Evolutionary conservation across 306 rosid species (phyloP), one percentile per base, ranked within the genome.

Genomic region (Corylus americana): DNA sequence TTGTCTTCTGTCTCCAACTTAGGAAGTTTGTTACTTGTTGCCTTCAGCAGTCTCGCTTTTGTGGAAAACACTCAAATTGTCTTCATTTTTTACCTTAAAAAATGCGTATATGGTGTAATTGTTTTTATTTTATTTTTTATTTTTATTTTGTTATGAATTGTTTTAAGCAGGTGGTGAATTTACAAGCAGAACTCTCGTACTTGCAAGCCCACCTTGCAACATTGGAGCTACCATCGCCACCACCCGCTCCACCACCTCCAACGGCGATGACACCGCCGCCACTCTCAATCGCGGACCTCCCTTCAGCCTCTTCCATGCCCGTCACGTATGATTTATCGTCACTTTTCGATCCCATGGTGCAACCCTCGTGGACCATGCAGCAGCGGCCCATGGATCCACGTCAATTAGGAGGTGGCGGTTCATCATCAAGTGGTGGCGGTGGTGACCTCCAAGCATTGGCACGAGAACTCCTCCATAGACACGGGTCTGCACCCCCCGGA

Each of bases 121-220:
- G 18, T 17, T 31, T 31, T 31, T 31, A 31, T 31, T 31, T 31
- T 16, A 22, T 22, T 22, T 22, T 22, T 22, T 22, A 22, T 22
- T 37, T 18, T 7, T 35, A 14, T n/a, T n/a, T 67, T 68, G 4
- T 68, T 49, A 10, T 68, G 14, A 10, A 18, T 54, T 86, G 13
- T 57, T 61, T 61, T 29, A 2, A 71, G 51, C 75, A 92, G 97
- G 93, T 94, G 76, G 90, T 90, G 79, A 92, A 68, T 84, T 86
- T 94, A 68, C 98, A 94, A 89, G 92, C 97, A 27, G 97, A 94
- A 74, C 92, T 94, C 31, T 88, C 98, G 1, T 92, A 88, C 82
- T 78, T 94, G 70, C 97, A 94, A 88, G 89, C 89, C 16, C 97
- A 94, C 76, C 86, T 92, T 70, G 90, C 97, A 18, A 80, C 97